Evolutionary conservation across 208 protist species (phyloP).

Genomic region (Leptomonas seymouri): DNA sequence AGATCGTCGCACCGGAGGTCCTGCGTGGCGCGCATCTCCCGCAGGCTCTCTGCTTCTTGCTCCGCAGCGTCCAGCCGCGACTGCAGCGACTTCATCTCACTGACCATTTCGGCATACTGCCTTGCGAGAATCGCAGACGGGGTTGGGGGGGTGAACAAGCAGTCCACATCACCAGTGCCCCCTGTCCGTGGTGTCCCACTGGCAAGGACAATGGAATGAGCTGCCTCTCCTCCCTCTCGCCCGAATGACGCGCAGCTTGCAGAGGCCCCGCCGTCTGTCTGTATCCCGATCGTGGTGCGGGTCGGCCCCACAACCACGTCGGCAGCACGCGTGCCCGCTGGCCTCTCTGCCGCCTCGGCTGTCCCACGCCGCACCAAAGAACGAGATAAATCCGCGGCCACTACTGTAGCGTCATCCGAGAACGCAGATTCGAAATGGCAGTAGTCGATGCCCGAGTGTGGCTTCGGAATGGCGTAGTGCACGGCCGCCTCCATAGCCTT

Average conservation of each 20-base stretch:
- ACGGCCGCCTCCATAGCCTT: background rate
- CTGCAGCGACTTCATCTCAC: conserved; percentile 24
- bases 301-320: no score
- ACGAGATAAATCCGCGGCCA: background rate
- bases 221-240: background rate
- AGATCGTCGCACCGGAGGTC: conserved; percentile 45
- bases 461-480: conserved; percentile 7
- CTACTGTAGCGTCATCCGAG: background rate
- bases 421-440: background rate
- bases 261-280: background rate
- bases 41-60: conserved; percentile 23
- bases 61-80: conserved; percentile 24
- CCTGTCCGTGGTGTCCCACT: background rate
- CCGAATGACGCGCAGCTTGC: background rate
- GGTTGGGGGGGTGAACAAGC: background rate
- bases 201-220: no score
- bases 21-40: conserved; percentile 25
- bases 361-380: background rate
- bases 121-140: conserved; percentile 26
- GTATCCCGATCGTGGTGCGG: background rate
- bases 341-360: background rate
- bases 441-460: background rate
- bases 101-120: conserved; percentile 24
- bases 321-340: no score
- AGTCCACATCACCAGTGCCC: background rate